Conservation (phyloP, 2,329 filamentous ascomycete species). For the Fragosphaeria purpurea region DNA sequence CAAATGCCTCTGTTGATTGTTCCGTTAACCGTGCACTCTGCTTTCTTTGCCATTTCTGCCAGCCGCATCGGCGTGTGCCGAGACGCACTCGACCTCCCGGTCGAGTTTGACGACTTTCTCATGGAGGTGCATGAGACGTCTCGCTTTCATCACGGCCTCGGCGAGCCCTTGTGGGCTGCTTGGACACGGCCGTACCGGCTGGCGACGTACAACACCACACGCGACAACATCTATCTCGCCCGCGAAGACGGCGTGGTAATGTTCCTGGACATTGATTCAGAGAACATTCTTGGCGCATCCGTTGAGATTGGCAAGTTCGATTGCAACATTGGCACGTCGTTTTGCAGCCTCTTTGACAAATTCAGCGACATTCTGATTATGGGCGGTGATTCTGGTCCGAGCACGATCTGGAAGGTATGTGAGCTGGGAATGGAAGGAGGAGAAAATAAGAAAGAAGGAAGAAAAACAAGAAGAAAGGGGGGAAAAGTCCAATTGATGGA, state of each 20-base stretch:
- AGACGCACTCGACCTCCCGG: conserved; percentile 41
- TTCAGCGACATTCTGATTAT: conserved; percentile 70
- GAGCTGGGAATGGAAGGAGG: too few species aligned
- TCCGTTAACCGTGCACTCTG: conserved; percentile 58
- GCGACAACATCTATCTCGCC: conserved; percentile 76
- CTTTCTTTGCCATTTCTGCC: conserved; percentile 60
- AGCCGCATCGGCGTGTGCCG: conserved; percentile 46
- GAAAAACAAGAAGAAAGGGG: neutral
- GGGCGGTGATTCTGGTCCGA: conserved; percentile 68
- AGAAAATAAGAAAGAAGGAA: too few species aligned
- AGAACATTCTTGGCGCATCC: conserved; percentile 43
- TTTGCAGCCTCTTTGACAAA: conserved; percentile 61
- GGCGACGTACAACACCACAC: conserved; percentile 47
- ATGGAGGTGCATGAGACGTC: conserved; percentile 31
- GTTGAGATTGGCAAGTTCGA: conserved; percentile 54
- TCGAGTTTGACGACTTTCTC: conserved; percentile 35
- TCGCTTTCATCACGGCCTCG: conserved; percentile 35
- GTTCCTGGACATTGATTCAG: conserved; percentile 57
- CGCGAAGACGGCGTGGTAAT: conserved; percentile 78
- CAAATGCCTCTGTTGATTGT: conserved; percentile 60
- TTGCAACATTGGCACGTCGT: conserved; percentile 70
- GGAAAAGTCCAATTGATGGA: neutral
- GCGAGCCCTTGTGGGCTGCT: conserved; percentile 61
- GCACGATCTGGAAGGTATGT: conserved; percentile 62
- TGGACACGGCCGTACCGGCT: conserved; percentile 73